phyloP scores from a whole-genome alignment of 2,329 filamentous ascomycete genomes.

The Diaporthe caulivora region DNA sequence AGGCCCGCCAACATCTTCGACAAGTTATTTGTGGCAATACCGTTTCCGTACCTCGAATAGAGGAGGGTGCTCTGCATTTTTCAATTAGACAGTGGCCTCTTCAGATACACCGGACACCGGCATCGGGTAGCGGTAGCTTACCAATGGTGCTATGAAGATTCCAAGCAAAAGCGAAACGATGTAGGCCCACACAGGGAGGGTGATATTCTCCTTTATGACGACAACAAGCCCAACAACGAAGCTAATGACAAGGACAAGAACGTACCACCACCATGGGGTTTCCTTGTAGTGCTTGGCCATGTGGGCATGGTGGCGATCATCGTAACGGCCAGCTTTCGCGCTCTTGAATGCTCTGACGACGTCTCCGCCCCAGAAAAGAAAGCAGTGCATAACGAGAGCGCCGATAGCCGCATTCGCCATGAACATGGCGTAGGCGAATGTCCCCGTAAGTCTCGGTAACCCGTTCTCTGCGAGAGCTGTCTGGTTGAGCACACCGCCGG shows the following conservation, averaged over 20 bases:
- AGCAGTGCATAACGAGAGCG: slow-evolving; percentile 63
- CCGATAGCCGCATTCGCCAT: slow-evolving; percentile 71
- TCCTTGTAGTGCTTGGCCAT: slow-evolving; percentile 68
- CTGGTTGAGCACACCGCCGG: slow-evolving; percentile 56
- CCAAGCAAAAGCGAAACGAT: slow-evolving; percentile 59
- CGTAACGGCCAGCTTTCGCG: slow-evolving; percentile 55
- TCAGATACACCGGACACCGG: too few relatives aligned
- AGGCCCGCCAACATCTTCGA: slow-evolving; percentile 69
- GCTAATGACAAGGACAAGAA: slow-evolving; percentile 54
- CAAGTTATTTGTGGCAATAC: slow-evolving; percentile 69
- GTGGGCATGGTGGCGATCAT: slow-evolving; percentile 64
- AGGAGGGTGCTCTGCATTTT: slow-evolving; percentile 60
- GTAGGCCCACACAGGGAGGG: slow-evolving; percentile 61
- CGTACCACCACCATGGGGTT: slow-evolving; percentile 62
- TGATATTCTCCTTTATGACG: slow-evolving; percentile 59
- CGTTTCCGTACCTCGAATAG: slow-evolving; percentile 66
- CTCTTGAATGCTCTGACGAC: slow-evolving; percentile 60
- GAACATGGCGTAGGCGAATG: slow-evolving; percentile 65
- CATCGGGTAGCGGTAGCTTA: slow-evolving; percentile 43
- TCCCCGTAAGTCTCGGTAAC: slow-evolving; percentile 60
- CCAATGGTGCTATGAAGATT: slow-evolving; percentile 63
- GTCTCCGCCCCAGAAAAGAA: slow-evolving; percentile 69
- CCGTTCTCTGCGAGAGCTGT: slow-evolving; percentile 57
- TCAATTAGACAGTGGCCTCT: slow-evolving; percentile 30
- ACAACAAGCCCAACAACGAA: slow-evolving; percentile 62